Evolutionary conservation across 2,329 filamentous ascomycete species (phyloP), one percentile per base, ranked within the genome.

Genomic region (Sporothrix inflata): DNA sequence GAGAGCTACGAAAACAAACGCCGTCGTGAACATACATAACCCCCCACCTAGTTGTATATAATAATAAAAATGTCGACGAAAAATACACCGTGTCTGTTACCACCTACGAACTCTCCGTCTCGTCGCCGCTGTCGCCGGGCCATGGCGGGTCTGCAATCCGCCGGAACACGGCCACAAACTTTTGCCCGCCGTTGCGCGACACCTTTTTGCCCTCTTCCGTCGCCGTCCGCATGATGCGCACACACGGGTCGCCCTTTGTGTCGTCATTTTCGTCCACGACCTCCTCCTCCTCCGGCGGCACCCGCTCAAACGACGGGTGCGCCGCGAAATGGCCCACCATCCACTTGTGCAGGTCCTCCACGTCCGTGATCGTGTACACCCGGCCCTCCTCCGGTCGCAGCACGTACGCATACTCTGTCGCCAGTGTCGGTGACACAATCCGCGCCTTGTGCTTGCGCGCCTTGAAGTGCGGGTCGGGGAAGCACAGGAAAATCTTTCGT

Each of bases 151-250:
- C 91, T 78, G 92, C 90, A 74, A 91, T 82, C 74, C 96, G 89
- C 78, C 92, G 88, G 80, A 96, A 99, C 67, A 97, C 88, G 53
- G 94, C 95, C 65, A 98, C 91, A 82, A 92, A 97, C 83, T 98
- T 99, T 79, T 90, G 88, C 0, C 96, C 96, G 55, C 92, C 89
- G 82, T 98, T 97, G 79, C 96, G 89, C 77, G 90, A 89, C 16
- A 99, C 96, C 84, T 99, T 99, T 85, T 97, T 98, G 45, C 94
- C 94, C 84, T 99, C 97, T 81, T 99, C 96, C 3, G 97, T 99
- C 83, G 96, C 94, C 47, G 86, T 87, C 78, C 84, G 86, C 93
- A 96, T 97, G 70, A 92, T 85, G 72, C 83, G 83, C 7, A 95
- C 92, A 79, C 91, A 94, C 75, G 89, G 85, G 79, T 95, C 74